Percentiles rank a stretch among this genome's conserved stretches.
These are phyloP conservation scores for Astraeus odoratus DNA, from an alignment of 768 basidiomycete genomes.

Conservation along the genomic window DNA sequence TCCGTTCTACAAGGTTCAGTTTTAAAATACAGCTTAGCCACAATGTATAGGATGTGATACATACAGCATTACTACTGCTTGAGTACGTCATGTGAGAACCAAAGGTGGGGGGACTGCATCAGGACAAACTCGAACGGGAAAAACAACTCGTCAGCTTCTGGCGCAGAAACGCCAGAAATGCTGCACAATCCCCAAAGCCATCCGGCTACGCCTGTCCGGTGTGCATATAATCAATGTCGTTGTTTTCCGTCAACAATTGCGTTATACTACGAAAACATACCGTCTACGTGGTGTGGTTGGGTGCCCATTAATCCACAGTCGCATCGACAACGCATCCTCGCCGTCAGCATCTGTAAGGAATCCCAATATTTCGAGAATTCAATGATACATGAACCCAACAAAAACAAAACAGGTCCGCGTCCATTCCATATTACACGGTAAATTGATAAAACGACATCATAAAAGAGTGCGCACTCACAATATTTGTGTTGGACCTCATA, in stretches of 20 bases:
- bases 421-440: not conserved
- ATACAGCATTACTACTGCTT: too few species aligned
- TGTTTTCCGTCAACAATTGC: not conserved
- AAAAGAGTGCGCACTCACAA: slow-evolving; percentile 14
- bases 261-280: slow-evolving; percentile 6
- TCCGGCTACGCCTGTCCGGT: too few species aligned
- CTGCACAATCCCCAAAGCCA: too few species aligned
- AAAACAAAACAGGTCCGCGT: not conserved
- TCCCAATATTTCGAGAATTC: not conserved
- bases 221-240: not conserved
- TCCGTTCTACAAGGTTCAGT: too few species aligned
- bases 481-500: slow-evolving; percentile 14
- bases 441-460: not conserved
- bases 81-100: too few species aligned
- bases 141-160: too few species aligned
- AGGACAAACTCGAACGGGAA: too few species aligned
- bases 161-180: too few species aligned
- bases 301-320: slow-evolving; percentile 4
- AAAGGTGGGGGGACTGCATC: too few species aligned
- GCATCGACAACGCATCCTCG: slow-evolving; percentile 23
- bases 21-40: too few species aligned
- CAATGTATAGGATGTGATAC: too few species aligned
- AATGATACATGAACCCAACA: not conserved
- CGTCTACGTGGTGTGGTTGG: not conserved
- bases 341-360: slow-evolving; percentile 16